Evolutionary conservation across 371 early-diverging fungal species (phyloP), one percentile per base, ranked within the genome.

Genomic region (Dichotomocladium elegans): DNA sequence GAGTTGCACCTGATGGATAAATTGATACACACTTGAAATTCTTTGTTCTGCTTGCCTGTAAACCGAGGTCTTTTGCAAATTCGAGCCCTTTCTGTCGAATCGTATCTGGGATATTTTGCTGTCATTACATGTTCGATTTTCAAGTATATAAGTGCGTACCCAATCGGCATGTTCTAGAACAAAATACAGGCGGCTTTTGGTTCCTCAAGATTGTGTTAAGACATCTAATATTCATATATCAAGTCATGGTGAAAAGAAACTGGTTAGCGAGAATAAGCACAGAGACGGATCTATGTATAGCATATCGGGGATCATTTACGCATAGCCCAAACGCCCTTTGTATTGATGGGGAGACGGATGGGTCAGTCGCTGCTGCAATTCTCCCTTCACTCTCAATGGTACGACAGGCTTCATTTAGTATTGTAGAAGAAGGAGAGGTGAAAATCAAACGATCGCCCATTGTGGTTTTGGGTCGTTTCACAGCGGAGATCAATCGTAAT

Each of bases 81-180:
- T 73, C 78, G 24, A 68, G 14, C 0, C 78, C 78, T 34, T 72
- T 72, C 27, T 66, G 49, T n/a, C 48, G 34, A n/a, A 74, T 46
- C 0, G 74, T 76, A 29, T 61, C 74, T 64, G 66, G 8, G 9
- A 53, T 0, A 40, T 24, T 11, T 8, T 9, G 31, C 15, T 28
- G 14, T 3, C n/a, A 28, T 8, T 46, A 19, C 14, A 28, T 31
- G 10, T 10, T 21, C 31, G 21, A 8, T 14, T 14, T 25, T 29
- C n/a, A n/a, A n/a, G n/a, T n/a, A n/a, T n/a, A n/a, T n/a, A n/a
- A n/a, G n/a, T n/a, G n/a, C n/a, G 10, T 60, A 60, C 61, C 61
- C 26, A 62, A 14, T 14, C 68, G 60, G 34, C 67, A 68, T 24
- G 68, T 68, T 19, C 71, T 21, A 4, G 68, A 68, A 31, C 64